Evolutionary conservation across 306 rosid species (phyloP), one percentile per base, ranked within the genome.

Genomic region (Heteromeles arbutifolia): DNA sequence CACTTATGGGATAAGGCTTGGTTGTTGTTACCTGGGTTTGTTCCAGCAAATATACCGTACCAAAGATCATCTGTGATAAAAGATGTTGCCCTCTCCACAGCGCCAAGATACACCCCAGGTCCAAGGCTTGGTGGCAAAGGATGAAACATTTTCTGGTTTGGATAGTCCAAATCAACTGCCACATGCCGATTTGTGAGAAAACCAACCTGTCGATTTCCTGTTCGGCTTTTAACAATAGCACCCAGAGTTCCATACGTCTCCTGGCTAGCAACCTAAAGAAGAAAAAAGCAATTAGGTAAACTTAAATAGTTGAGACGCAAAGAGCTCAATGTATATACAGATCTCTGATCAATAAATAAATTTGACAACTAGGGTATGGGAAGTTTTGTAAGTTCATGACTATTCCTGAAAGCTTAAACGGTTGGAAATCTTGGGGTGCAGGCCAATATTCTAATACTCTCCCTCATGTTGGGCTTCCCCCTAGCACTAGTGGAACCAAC

Each of bases 41-140:
- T 96, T 89, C 99, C 99, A 4, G 99, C 96, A 85, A 92, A 96
- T 83, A 90, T 96, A 52, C 93, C 99, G 67, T 96, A 96, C 99
- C 99, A 96, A 70, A 83, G 98, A 67, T 88, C 92, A 90, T 96
- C 99, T 32, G 97, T 89, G 85, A 96, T 96, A 81, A 96, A 96
- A 52, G 99, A 96, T 37, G 99, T 96, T 76, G 99, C 99, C 82
- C 99, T 92, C 88, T 92, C 98, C 78, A 96, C 99, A 48, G 99
- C 99, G 61, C 99, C 99, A 52, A 96, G 88, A 89, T 96, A 96
- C 32, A 96, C 98, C 44, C 99, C 98, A 77, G 97, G 98, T 81
- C 99, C 99, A 81, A 90, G 96, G 85, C 92, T 96, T 74, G 99
- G 99, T 44, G 99, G 99, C 87, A 90, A 83, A 6, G 99, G 99